Evolutionary conservation across 2,329 filamentous ascomycete genomes (phyloP).

Genomic region (Colletotrichum chlorophyti): DNA sequence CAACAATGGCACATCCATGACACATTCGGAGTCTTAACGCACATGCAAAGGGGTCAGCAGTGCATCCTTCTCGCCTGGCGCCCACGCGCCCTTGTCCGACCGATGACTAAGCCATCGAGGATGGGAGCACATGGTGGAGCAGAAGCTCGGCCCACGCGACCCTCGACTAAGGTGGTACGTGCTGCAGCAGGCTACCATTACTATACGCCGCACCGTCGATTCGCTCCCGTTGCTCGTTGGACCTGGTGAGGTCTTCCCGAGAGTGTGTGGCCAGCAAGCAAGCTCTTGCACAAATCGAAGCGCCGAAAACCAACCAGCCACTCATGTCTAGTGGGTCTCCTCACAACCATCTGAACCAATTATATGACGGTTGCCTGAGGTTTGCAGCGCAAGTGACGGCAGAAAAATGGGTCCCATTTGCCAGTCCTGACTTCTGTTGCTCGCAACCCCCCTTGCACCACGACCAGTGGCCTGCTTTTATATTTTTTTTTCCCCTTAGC

Average conservation of each 20-base stretch:
- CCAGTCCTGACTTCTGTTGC: not conserved
- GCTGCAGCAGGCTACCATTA: too few species aligned
- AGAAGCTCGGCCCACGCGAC: too few species aligned
- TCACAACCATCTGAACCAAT: too few species aligned
- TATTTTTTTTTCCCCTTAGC: constrained; percentile 5
- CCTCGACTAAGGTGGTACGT: too few species aligned
- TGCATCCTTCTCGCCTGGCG: constrained; percentile 1
- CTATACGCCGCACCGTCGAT: too few species aligned
- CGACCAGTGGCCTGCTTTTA: constrained; percentile 15
- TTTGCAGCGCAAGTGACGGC: constrained; percentile 6
- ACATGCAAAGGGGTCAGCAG: constrained; percentile 8
- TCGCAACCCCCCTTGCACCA: constrained; percentile 10
- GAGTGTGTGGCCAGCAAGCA: not conserved
- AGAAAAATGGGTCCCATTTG: constrained; percentile 1
- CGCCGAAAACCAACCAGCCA: constrained; percentile 8
- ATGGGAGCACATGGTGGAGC: too few species aligned
- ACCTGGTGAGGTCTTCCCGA: not conserved
- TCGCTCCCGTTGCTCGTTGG: too few species aligned
- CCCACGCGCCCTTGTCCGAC: too few species aligned
- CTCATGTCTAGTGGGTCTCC: too few species aligned
- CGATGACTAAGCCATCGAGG: constrained; percentile 1
- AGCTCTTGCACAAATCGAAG: constrained; percentile 8
- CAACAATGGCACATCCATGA: constrained; percentile 6
- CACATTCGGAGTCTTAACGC: not conserved
- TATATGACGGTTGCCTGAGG: constrained; percentile 11